Percentiles rank a stretch among this genome's conserved stretches.
phyloP scores from a whole-genome alignment of 148 eudicot genomes.

The Rhododendron simsii region DNA sequence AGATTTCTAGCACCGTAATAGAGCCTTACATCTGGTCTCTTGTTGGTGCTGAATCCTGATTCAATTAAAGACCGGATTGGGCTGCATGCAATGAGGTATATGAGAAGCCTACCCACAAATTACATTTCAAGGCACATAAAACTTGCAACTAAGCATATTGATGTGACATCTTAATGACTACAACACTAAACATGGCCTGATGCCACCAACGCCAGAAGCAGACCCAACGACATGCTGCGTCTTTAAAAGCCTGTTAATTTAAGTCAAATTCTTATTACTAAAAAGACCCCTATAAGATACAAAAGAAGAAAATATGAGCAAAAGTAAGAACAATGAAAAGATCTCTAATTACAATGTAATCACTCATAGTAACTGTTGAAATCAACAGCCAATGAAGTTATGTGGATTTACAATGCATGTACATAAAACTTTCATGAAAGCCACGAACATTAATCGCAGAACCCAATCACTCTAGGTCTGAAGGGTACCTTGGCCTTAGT shows the following conservation, averaged over 20 bases:
- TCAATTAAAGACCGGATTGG: conserved; percentile 93
- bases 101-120: neutral
- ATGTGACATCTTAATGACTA: neutral
- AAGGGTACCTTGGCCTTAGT: neutral
- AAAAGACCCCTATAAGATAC: neutral
- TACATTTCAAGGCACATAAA: neutral
- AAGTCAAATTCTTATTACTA: neutral
- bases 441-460: neutral
- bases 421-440: neutral
- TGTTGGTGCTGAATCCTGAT: conserved; percentile 68
- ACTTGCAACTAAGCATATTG: neutral
- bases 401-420: neutral
- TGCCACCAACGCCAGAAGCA: neutral
- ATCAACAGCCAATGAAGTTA: neutral
- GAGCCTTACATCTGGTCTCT: conserved; percentile 89
- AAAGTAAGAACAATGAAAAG: neutral
- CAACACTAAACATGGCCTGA: neutral
- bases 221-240: neutral
- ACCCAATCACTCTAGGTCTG: neutral
- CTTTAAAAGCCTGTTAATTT: neutral
- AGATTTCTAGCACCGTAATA: conserved; percentile 94
- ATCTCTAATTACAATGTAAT: neutral
- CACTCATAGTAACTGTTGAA: neutral
- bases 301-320: neutral
- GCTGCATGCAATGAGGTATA: conserved; percentile 39